Evolutionary conservation across 768 basidiomycete species (phyloP).

Genomic region (Paxillus involutus): DNA sequence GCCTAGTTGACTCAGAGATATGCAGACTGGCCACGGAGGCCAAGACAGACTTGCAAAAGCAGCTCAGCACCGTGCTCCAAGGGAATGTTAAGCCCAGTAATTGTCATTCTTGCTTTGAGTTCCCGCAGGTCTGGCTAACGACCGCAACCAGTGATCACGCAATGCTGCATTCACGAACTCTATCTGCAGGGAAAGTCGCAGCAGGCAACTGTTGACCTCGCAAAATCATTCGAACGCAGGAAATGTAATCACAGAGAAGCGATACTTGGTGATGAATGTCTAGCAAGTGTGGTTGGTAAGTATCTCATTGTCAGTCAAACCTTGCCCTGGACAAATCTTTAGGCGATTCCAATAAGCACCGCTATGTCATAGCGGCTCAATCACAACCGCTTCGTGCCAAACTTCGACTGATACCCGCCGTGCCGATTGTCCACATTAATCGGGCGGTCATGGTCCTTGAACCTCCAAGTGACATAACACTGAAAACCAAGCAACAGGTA

Average conservation of each 20-base stretch:
- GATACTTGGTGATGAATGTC: slow-evolving; percentile 83
- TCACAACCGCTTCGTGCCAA: slow-evolving; percentile 66
- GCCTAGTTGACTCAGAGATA: slow-evolving; percentile 81
- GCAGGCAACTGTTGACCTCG: slow-evolving; percentile 82
- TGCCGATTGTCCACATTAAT: slow-evolving; percentile 90
- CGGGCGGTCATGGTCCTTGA: slow-evolving; percentile 92
- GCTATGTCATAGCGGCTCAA: slow-evolving; percentile 89
- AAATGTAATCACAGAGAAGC: slow-evolving; percentile 93
- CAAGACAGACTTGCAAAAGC: slow-evolving; percentile 76
- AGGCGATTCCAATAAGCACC: slow-evolving; percentile 88
- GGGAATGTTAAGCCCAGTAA: slow-evolving; percentile 89
- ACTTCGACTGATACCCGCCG: slow-evolving; percentile 75
- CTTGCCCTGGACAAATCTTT: slow-evolving; percentile 6
- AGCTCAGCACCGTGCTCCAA: slow-evolving; percentile 76
- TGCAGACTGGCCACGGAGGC: slow-evolving; percentile 65
- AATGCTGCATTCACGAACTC: slow-evolving; percentile 93
- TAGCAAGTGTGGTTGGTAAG: slow-evolving; percentile 76
- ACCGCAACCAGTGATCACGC: slow-evolving; percentile 89
- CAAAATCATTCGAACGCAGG: slow-evolving; percentile 89
- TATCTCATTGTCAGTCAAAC: background rate
- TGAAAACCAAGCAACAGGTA: slow-evolving; percentile 65
- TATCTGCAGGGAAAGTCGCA: slow-evolving; percentile 77
- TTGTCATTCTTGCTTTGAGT: slow-evolving; percentile 4
- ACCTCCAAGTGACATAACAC: slow-evolving; percentile 79
- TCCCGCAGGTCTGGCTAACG: slow-evolving; percentile 37